phyloP scores from a whole-genome alignment of 208 protist species.

The Leishmania tropica region DNA sequence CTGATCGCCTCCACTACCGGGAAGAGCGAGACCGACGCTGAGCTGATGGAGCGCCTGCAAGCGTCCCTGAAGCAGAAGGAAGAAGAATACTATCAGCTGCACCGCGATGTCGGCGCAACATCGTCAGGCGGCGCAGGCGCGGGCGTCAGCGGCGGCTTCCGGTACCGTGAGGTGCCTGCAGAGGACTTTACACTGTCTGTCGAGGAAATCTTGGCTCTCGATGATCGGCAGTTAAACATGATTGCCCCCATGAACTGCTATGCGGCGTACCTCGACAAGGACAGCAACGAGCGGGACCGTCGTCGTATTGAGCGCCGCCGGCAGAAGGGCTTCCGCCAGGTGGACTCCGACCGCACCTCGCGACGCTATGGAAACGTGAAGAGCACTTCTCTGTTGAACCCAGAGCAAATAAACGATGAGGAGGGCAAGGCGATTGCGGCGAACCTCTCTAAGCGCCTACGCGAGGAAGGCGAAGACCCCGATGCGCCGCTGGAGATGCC shows the following conservation, averaged over 20 bases:
- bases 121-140: conserved; percentile 20
- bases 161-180: conserved; percentile 79
- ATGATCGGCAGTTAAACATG: conserved; percentile 93
- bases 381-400: conserved; percentile 70
- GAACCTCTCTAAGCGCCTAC: conserved; percentile 65
- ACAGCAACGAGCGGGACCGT: conserved; percentile 73
- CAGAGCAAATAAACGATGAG: conserved; percentile 45
- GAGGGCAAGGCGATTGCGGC: conserved; percentile 57
- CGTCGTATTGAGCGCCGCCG: conserved; percentile 53
- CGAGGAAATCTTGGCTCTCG: conserved; percentile 86
- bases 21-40: conserved; percentile 24
- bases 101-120: conserved; percentile 51
- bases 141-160: conserved; percentile 47
- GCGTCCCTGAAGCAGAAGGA: conserved; percentile 75
- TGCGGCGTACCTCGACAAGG: conserved; percentile 80
- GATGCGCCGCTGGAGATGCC: conserved; percentile 26
- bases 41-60: conserved; percentile 49
- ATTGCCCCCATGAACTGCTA: conserved; percentile 94
- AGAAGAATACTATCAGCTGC: conserved; percentile 84
- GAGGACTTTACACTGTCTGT: conserved; percentile 86
- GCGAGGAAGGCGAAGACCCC: conserved; percentile 42
- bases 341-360: conserved; percentile 67
- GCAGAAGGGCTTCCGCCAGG: conserved; percentile 68
- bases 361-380: conserved; percentile 78
- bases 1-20: conserved; percentile 29